phyloP scores from a whole-genome alignment of 1,284 basidiomycete genomes.

The Sphaerobolus stellatus region DNA sequence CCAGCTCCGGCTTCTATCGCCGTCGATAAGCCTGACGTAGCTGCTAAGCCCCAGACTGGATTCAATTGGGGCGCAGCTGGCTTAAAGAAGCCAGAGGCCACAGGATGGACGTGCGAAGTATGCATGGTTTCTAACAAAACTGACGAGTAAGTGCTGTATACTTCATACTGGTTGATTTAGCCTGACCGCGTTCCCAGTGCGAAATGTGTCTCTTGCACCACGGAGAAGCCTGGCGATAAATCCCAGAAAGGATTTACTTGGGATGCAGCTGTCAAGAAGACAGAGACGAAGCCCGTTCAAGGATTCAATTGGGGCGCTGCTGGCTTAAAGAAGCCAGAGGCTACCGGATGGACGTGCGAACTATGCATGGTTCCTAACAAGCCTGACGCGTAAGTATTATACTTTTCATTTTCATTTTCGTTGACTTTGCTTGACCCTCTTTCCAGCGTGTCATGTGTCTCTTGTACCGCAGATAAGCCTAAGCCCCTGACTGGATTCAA shows the following conservation, averaged over 20 bases:
- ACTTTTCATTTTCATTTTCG: background rate
- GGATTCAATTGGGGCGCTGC: slow-evolving; percentile 56
- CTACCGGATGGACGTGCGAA: slow-evolving; percentile 5
- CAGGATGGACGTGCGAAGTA: slow-evolving; percentile 6
- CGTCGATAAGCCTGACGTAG: too few relatives aligned
- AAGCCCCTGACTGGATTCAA: too few relatives aligned
- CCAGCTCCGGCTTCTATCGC: too few relatives aligned
- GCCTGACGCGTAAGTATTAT: background rate
- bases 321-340: slow-evolving; percentile 42
- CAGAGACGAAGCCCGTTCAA: slow-evolving; percentile 18
- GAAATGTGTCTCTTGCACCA: too few relatives aligned
- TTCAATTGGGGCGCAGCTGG: slow-evolving; percentile 61
- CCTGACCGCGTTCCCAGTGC: too few relatives aligned
- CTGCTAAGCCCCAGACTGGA: slow-evolving; percentile 19
- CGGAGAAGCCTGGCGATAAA: too few relatives aligned
- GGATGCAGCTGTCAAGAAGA: too few relatives aligned
- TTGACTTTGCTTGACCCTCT: too few relatives aligned
- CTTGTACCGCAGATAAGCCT: too few relatives aligned
- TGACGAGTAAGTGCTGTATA: slow-evolving; percentile 19
- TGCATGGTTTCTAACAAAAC: slow-evolving; percentile 7
- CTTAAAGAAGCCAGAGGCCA: slow-evolving; percentile 35
- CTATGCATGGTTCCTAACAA: slow-evolving; percentile 1
- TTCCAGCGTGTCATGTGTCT: too few relatives aligned
- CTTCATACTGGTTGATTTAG: too few relatives aligned
- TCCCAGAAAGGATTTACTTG: too few relatives aligned